Evolutionary conservation across 83 land plant genomes (phyloP), one percentile per base, ranked within the genome.

Genomic region (Thuja plicata): DNA sequence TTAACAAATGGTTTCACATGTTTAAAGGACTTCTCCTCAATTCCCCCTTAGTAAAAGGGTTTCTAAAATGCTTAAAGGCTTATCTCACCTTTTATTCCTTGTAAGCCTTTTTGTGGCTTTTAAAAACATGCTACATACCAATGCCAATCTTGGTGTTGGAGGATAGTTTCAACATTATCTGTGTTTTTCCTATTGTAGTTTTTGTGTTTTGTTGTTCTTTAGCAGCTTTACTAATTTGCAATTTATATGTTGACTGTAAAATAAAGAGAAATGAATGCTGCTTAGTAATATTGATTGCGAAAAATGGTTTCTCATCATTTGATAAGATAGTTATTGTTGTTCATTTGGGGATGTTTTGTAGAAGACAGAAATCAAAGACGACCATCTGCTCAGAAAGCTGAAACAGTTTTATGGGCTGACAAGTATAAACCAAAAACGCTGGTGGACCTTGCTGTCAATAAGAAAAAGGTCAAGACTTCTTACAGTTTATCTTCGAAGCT

Each of bases 401-500:
- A 37, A 11, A 86, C 77, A 37, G 92, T 92, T 87, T 90, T 95
- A 16, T 97, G 97, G 99, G 95, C 92, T 87, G 96, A 95, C 43
- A 97, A 97, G 87, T 90, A 97, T 86, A 91, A 91, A 87, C 99
- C 99, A 10, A 87, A 43, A 27, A 88, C 90, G 1, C 50, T 92
- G 73, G 88, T 87, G 27, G 97, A 95, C 57, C 96, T 97, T 86
- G 96, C 94, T 54, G 97, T 96, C 74, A 94, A 97, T 88, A 92
- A 88, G 73, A 95, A 97, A 92, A 97, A 97, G 97, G 95, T 96
- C 5, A 62, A 38, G 21, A 10, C 19, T 57, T 81, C 32, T 40
- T 40, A 74, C 54, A 35, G 17, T 32, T 91, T 45, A 46, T 73
- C 12, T 35, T 62, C 12, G 40, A 34, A 48, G 27, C 11, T 13